These are phyloP conservation scores for Hericium coralloides DNA, from an alignment of 768 basidiomycete species.

Conservation along the genomic window DNA sequence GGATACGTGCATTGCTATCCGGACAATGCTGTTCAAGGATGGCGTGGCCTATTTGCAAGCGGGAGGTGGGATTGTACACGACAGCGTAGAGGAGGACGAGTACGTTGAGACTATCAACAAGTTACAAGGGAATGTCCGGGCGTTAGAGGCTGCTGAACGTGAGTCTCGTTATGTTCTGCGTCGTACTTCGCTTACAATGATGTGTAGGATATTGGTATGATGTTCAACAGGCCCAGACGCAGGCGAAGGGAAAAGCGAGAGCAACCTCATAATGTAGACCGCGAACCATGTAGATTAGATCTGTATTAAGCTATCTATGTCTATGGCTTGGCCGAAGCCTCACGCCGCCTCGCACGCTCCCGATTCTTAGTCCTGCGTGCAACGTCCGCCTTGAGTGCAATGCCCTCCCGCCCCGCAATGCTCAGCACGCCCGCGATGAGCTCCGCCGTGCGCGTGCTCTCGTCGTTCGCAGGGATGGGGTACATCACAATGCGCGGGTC, in stretches of 20 bases:
- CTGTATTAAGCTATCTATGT: not conserved
- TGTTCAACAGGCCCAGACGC: constrained; percentile 32
- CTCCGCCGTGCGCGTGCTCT: constrained; percentile 85
- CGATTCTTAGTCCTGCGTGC: constrained; percentile 2
- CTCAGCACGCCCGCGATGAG: constrained; percentile 85
- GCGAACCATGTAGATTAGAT: not conserved
- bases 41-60: constrained; percentile 90
- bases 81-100: constrained; percentile 97
- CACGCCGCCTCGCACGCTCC: not conserved
- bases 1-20: constrained; percentile 98
- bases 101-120: constrained; percentile 96
- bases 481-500: constrained; percentile 97
- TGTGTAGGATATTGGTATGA: constrained; percentile 61
- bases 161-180: constrained; percentile 24
- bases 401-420: constrained; percentile 76
- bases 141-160: constrained; percentile 86
- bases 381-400: constrained; percentile 33
- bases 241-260: not conserved
- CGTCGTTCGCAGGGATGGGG: constrained; percentile 97
- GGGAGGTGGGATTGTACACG: constrained; percentile 94
- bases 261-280: not conserved
- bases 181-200: constrained; percentile 13
- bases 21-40: constrained; percentile 96
- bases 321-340: not conserved
- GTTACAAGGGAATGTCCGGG: constrained; percentile 75